These are phyloP conservation scores for Paracorniculantispora psalliotae DNA, from an alignment of 2,329 filamentous ascomycete genomes.

Conservation along the genomic window DNA sequence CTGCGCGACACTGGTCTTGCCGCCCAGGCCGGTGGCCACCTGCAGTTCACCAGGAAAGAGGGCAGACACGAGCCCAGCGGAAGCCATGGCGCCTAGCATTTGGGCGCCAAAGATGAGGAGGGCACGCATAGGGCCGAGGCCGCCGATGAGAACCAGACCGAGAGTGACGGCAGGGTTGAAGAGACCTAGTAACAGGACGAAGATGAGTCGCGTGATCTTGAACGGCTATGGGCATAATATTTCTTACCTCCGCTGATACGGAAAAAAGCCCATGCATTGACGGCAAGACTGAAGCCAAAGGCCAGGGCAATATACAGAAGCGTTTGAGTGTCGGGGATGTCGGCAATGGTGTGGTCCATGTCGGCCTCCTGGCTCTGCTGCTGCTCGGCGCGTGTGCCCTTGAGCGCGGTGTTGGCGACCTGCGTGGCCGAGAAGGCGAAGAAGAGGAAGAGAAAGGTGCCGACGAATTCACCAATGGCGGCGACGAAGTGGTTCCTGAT, in stretches of 20 bases:
- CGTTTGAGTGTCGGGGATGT: conserved; percentile 39
- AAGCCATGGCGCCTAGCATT: conserved; percentile 16
- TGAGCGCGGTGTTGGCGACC: conserved; percentile 34
- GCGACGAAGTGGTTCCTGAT: conserved; percentile 14
- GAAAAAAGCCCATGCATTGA: conserved; percentile 46
- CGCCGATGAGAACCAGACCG: conserved; percentile 46
- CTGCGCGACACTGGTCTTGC: conserved; percentile 35
- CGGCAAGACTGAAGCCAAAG: conserved; percentile 40
- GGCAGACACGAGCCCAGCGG: conserved; percentile 16
- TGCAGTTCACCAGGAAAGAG: conserved; percentile 22
- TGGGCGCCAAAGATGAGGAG: conserved; percentile 20
- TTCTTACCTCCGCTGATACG: conserved; percentile 33
- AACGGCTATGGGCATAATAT: too few relatives aligned
- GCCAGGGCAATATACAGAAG: conserved; percentile 37
- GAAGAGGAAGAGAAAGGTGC: conserved; percentile 39
- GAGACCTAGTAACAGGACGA: conserved; percentile 17
- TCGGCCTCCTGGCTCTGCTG: conserved; percentile 10
- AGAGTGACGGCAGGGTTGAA: conserved; percentile 42
- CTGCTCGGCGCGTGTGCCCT: conserved; percentile 9
- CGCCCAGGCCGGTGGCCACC: conserved; percentile 36
- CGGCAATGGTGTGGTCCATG: conserved; percentile 38
- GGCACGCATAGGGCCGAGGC: conserved; percentile 41
- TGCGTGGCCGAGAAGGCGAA: conserved; percentile 39
- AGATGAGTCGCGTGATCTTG: neutral
- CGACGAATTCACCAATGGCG: conserved; percentile 33